These are phyloP conservation scores for Maudiozyma turicensis DNA, from an alignment of 805 yeast genomes.

Conservation along the genomic window DNA sequence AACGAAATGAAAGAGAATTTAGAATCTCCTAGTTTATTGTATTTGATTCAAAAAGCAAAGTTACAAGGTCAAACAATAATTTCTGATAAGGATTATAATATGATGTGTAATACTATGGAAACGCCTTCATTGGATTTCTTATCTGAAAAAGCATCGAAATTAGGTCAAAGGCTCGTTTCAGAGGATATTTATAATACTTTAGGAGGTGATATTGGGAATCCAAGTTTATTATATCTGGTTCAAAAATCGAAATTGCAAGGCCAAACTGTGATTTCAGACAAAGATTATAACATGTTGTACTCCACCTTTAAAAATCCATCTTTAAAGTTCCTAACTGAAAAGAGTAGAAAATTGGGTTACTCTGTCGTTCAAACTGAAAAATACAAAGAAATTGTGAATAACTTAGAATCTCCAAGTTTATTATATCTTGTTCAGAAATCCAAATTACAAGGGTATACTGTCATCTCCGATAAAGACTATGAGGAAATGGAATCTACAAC, in stretches of 20 bases:
- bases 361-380: constrained; percentile 9
- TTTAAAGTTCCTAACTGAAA: neutral
- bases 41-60: neutral
- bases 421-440: neutral
- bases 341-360: neutral
- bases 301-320: neutral
- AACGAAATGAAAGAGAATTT: neutral
- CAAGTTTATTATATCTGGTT: neutral
- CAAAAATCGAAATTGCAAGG: neutral
- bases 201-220: neutral
- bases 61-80: constrained; percentile 3
- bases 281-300: constrained; percentile 6
- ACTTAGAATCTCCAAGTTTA: neutral
- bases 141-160: neutral
- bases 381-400: neutral
- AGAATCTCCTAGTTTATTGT: neutral
- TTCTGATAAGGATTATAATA: constrained; percentile 7
- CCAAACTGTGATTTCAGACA: constrained; percentile 7
- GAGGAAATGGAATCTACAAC: constrained; percentile 1
- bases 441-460: neutral
- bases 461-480: constrained; percentile 10
- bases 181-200: neutral
- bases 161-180: neutral
- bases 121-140: neutral
- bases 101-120: neutral